Conservation (phyloP, 768 basidiomycete species). For the Tylopilus rubrobrunneus region DNA sequence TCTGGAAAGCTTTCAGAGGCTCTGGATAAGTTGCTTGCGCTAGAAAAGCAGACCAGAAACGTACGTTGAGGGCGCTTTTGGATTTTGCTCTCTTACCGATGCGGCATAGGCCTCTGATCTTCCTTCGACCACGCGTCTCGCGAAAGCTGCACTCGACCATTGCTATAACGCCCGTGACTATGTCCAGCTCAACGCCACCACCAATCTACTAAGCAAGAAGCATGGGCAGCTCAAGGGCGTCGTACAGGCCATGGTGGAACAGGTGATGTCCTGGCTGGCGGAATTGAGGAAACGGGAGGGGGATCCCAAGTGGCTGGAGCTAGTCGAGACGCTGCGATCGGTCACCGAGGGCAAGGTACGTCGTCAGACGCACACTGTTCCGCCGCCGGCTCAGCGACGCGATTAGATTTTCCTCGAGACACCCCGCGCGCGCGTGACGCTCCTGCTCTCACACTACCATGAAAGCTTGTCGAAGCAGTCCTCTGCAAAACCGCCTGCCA, state of each 20-base stretch:
- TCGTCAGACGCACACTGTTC: background rate
- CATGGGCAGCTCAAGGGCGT: constrained; percentile 94
- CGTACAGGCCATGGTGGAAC: constrained; percentile 89
- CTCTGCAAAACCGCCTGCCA: constrained; percentile 34
- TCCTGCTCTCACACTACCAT: constrained; percentile 79
- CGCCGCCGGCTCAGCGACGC: background rate
- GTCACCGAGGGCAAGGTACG: constrained; percentile 97
- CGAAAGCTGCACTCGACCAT: constrained; percentile 67
- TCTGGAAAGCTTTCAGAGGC: constrained; percentile 79
- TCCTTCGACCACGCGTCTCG: constrained; percentile 83
- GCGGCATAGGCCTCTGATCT: constrained; percentile 85
- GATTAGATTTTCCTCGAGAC: constrained; percentile 93
- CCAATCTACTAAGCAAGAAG: constrained; percentile 80
- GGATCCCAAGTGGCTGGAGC: constrained; percentile 73
- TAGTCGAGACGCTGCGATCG: constrained; percentile 83
- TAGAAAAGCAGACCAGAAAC: constrained; percentile 97
- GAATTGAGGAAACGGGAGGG: constrained; percentile 68
- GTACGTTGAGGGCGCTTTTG: constrained; percentile 40
- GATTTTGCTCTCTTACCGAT: background rate
- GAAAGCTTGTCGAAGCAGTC: constrained; percentile 58
- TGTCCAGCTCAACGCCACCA: constrained; percentile 63
- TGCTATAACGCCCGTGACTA: constrained; percentile 72
- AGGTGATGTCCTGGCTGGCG: constrained; percentile 75
- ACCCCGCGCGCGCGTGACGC: constrained; percentile 90
- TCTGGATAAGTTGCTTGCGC: constrained; percentile 79